These are phyloP conservation scores for Lyophyllum decastes DNA, from an alignment of 768 basidiomycete species.

Conservation along the genomic window DNA sequence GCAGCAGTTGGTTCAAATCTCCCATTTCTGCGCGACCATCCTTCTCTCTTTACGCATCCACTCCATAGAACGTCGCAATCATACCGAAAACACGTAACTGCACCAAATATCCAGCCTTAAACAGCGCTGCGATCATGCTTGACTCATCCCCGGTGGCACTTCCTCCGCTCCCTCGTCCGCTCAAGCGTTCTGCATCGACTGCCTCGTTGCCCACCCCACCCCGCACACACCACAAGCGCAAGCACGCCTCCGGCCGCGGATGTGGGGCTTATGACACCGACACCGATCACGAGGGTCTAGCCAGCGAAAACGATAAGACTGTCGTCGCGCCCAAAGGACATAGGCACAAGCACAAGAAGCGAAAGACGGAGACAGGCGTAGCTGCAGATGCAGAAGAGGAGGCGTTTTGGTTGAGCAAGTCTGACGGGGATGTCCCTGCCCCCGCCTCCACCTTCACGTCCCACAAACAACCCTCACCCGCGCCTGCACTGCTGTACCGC, in stretches of 20 bases:
- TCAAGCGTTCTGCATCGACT: constrained; percentile 66
- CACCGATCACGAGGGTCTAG: constrained; percentile 36
- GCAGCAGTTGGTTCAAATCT: neutral
- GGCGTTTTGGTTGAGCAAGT: constrained; percentile 49
- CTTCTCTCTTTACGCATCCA: neutral
- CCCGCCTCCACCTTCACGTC: constrained; percentile 13
- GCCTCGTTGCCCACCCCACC: constrained; percentile 71
- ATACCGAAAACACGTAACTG: neutral
- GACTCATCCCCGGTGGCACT: constrained; percentile 35
- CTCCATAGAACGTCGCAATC: neutral
- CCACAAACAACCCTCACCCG: constrained; percentile 13
- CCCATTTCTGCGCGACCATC: neutral
- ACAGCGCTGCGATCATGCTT: constrained; percentile 20
- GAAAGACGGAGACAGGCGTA: constrained; percentile 32
- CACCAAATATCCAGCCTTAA: neutral
- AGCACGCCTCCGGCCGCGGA: constrained; percentile 32
- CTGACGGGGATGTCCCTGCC: constrained; percentile 11
- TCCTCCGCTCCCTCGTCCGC: constrained; percentile 34
- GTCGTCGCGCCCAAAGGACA: constrained; percentile 2
- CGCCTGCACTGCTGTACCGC: constrained; percentile 36
- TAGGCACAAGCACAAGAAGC: constrained; percentile 35
- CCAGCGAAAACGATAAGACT: constrained; percentile 30
- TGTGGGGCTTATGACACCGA: constrained; percentile 49
- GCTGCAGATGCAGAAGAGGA: constrained; percentile 47
- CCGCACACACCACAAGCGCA: constrained; percentile 52